Evolutionary conservation across 208 protist species (phyloP).

Genomic region (Lotmaria passim): DNA sequence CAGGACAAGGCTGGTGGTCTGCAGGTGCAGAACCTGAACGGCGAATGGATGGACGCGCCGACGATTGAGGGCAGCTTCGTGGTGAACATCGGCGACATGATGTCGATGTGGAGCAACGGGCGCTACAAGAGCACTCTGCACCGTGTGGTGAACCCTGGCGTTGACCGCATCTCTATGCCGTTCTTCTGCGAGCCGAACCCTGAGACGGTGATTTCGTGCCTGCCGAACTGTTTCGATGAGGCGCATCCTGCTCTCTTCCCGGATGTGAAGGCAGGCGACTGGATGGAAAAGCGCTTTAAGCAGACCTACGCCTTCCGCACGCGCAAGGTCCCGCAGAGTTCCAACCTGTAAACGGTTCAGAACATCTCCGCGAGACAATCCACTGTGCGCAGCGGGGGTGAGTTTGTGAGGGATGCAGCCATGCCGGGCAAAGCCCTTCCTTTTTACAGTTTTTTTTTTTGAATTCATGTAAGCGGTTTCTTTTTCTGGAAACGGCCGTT

Average conservation of each 20-base stretch:
- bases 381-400: too few relatives aligned
- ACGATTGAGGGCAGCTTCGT: constrained; percentile 69
- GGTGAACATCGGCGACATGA: constrained; percentile 91
- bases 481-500: too few relatives aligned
- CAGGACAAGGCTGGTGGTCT: constrained; percentile 66
- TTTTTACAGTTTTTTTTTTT: too few relatives aligned
- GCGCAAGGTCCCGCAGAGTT: too few relatives aligned
- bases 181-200: constrained; percentile 88
- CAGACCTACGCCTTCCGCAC: constrained; percentile 78
- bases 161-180: constrained; percentile 81
- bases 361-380: too few relatives aligned
- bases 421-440: too few relatives aligned
- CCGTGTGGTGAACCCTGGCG: constrained; percentile 70
- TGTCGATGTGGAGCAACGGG: constrained; percentile 83
- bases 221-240: constrained; percentile 66
- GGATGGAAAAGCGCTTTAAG: constrained; percentile 73
- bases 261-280: constrained; percentile 55
- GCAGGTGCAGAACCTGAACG: constrained; percentile 60
- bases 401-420: too few relatives aligned
- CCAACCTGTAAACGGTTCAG: too few relatives aligned
- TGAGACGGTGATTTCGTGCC: constrained; percentile 61
- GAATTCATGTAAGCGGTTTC: too few relatives aligned
- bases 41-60: constrained; percentile 72
- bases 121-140: constrained; percentile 77
- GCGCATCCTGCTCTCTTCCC: constrained; percentile 68